Base-by-base conservation (phyloP, 1,284 basidiomycete species). In the Earliella scabrosa region DNA sequence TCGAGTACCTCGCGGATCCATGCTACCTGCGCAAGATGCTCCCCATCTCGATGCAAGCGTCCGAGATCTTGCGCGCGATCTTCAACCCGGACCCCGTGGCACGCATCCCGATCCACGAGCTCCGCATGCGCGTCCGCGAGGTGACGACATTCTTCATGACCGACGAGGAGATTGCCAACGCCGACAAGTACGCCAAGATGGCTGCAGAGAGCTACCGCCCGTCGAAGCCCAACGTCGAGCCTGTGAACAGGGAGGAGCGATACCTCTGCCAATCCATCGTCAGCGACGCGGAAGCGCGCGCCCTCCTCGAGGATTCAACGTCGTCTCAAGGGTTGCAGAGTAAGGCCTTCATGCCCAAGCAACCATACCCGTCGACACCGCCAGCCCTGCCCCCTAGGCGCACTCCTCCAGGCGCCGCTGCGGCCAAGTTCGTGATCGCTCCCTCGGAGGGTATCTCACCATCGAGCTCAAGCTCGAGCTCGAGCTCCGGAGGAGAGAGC, bases 121-220 rank as follows among this genome's bases (percentile, higher is more conserved):
- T 95, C 2, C 81, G 87, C 23, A 63, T 72, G 44, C 80, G 79
- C 59, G 79, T 95, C 58, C 60, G 82, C 29, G 71, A 72, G 2
- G 77, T 92, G 34, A 77, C 82, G 32, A 83, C 79, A 2, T 92
- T 95, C 75, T 90, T 86, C 62, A 83, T 88, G 77, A 75, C 75
- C 3, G 76, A 81, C 21, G 75, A 76, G 21, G 81, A 88, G 60
- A 71, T 87, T 34, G 63, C 50, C 11, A 46, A 44, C 27, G 35
- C 52, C 41, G 50, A 50, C 35, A 26, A 45, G 10, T 45, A 47
- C 35, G 52, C 63, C 45, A 43, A 63, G 47, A 20, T 45, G 16
- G 59, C 54, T 9, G 67, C 61, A 4, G 56, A 47, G 5, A 31
- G 54, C 14, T 66, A 59, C 49, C 7, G n/a, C 20, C 27, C 44